Conservation (phyloP, 106 monocot genomes). For the Gastrodia elata region DNA sequence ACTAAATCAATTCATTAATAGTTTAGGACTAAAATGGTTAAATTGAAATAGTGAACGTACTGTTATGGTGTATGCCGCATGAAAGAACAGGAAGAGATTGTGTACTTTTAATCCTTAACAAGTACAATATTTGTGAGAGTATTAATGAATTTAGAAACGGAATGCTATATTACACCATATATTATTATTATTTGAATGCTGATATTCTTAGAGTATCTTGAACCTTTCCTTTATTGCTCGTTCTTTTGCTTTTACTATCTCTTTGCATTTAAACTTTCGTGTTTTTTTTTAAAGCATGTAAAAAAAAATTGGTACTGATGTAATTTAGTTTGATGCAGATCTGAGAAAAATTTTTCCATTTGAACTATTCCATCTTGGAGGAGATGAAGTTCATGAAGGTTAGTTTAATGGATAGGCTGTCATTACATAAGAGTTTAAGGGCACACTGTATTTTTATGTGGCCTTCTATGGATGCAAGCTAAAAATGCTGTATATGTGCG, state of each 20-base stretch:
- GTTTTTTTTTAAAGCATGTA: not conserved
- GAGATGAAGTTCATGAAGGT: constrained; percentile 97
- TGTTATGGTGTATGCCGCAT: too few relatives aligned
- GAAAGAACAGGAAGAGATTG: too few relatives aligned
- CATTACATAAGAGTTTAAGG: not conserved
- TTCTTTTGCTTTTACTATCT: not conserved
- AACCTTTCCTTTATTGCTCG: not conserved
- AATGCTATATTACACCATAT: not conserved
- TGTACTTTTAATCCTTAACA: too few relatives aligned
- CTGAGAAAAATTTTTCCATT: constrained; percentile 94
- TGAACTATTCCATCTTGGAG: constrained; percentile 89
- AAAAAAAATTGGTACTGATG: not conserved
- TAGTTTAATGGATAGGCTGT: constrained; percentile 7
- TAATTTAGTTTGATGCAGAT: constrained; percentile 39
- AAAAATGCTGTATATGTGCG: not conserved
- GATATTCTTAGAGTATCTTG: not conserved
- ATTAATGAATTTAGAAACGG: too few relatives aligned
- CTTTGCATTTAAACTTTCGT: not conserved
- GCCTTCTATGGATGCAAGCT: not conserved
- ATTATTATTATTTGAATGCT: not conserved
- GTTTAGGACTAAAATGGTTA: too few relatives aligned
- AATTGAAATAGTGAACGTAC: too few relatives aligned
- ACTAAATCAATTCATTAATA: too few relatives aligned
- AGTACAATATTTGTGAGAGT: too few relatives aligned
- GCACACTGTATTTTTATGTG: not conserved